Conservation (phyloP, 768 basidiomycete genomes). For the Boletus huronensis region DNA sequence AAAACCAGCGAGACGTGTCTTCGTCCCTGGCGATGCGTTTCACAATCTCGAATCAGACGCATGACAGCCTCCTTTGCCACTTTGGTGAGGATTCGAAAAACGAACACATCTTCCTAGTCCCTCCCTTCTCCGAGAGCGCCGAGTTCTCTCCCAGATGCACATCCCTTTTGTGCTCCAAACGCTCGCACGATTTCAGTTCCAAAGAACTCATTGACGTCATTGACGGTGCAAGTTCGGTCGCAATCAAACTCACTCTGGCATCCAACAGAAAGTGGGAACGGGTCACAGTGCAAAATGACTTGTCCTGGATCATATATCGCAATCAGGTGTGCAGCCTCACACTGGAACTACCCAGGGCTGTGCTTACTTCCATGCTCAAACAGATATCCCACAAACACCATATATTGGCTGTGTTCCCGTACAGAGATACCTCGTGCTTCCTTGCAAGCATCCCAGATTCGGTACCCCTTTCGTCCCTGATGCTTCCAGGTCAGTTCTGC, state of each 20-base stretch:
- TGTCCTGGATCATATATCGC: slow-evolving; percentile 58
- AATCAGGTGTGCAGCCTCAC: slow-evolving; percentile 41
- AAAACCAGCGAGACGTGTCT: background rate
- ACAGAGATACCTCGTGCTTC: slow-evolving; percentile 55
- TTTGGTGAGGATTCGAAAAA: slow-evolving; percentile 2
- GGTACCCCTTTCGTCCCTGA: slow-evolving; percentile 65
- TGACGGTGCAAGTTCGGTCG: slow-evolving; percentile 10
- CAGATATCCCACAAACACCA: slow-evolving; percentile 46
- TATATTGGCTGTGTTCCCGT: slow-evolving; percentile 55
- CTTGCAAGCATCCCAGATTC: slow-evolving; percentile 61
- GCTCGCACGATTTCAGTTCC: slow-evolving; percentile 13
- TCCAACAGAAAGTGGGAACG: slow-evolving; percentile 44
- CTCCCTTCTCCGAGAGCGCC: slow-evolving; percentile 22
- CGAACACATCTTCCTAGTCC: slow-evolving; percentile 15
- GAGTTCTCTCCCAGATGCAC: slow-evolving; percentile 19
- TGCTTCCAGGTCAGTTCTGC: slow-evolving; percentile 63
- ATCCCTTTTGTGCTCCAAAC: slow-evolving; percentile 16
- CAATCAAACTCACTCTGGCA: slow-evolving; percentile 21
- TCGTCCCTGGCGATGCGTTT: slow-evolving; percentile 25
- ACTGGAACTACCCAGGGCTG: background rate
- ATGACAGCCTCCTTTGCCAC: slow-evolving; percentile 23
- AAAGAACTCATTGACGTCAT: slow-evolving; percentile 15
- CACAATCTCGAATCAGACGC: slow-evolving; percentile 38
- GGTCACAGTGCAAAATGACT: slow-evolving; percentile 39
- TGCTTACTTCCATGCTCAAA: slow-evolving; percentile 3